Percentiles rank a stretch among this genome's conserved stretches.
Conservation (phyloP, 2,329 filamentous ascomycete species). For the Coniochaeta sp. region DNA sequence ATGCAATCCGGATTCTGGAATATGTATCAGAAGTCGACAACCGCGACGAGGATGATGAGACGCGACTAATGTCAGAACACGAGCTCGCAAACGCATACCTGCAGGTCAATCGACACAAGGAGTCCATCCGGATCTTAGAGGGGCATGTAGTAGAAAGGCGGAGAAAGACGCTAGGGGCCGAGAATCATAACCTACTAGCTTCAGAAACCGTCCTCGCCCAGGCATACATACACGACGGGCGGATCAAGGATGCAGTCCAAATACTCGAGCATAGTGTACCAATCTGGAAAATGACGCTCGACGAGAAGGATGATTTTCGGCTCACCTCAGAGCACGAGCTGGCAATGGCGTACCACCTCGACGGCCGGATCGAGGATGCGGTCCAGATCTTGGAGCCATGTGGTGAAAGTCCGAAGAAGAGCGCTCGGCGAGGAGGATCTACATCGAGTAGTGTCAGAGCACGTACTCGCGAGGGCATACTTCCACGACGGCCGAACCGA, state of each 20-base stretch:
- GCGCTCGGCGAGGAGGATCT: background rate
- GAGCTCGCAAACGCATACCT: background rate
- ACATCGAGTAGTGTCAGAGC: background rate
- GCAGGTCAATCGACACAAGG: background rate
- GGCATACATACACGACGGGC: slow-evolving; percentile 13
- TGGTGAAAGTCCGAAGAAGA: background rate
- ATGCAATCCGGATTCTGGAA: background rate
- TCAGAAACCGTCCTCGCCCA: slow-evolving; percentile 12
- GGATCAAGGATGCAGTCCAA: slow-evolving; percentile 12
- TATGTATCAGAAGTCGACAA: background rate
- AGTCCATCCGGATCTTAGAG: background rate
- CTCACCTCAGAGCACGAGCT: background rate
- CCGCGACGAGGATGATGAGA: background rate
- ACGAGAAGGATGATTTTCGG: background rate
- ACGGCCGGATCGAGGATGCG: background rate
- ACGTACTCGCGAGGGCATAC: background rate
- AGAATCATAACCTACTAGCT: background rate
- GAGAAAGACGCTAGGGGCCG: background rate
- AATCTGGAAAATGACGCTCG: background rate
- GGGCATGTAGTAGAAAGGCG: background rate
- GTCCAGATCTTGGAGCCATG: background rate
- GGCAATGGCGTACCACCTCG: background rate
- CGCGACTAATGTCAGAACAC: background rate
- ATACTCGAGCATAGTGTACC: background rate
- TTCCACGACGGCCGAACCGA: background rate